Percentiles rank a stretch among this genome's conserved stretches.
phyloP scores from a whole-genome alignment of 2,329 filamentous ascomycete species.

The Epichloe festucae region DNA sequence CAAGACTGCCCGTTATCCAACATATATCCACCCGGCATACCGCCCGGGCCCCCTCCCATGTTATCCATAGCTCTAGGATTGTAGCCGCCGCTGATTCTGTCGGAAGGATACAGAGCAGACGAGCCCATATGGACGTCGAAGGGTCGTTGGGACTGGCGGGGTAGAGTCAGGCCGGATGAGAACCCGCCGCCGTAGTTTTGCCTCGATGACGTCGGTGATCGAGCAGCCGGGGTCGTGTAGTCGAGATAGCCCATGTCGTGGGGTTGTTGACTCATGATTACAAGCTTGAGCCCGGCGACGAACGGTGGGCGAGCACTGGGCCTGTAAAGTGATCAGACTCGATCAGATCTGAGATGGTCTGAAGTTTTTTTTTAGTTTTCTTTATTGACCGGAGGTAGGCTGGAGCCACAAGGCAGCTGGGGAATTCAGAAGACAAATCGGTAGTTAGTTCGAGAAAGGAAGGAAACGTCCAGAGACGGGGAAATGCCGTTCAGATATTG shows the following conservation, averaged over 20 bases:
- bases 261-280: slow-evolving; percentile 33
- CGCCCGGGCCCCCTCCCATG: slow-evolving; percentile 22
- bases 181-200: slow-evolving; percentile 45
- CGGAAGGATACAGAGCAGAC: slow-evolving; percentile 56
- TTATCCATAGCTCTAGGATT: slow-evolving; percentile 46
- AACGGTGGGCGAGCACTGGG: slow-evolving; percentile 12
- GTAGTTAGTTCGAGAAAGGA: not conserved
- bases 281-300: slow-evolving; percentile 9
- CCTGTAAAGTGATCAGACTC: slow-evolving; percentile 8
- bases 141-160: slow-evolving; percentile 52
- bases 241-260: slow-evolving; percentile 60
- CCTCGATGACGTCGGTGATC: slow-evolving; percentile 54
- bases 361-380: not conserved
- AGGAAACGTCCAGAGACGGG: not conserved
- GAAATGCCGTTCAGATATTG: not conserved
- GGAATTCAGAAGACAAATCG: not conserved
- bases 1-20: slow-evolving; percentile 65
- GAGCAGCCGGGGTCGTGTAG: slow-evolving; percentile 45
- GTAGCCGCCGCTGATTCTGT: slow-evolving; percentile 49
- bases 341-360: not conserved
- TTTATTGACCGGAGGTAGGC: not conserved
- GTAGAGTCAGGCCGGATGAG: slow-evolving; percentile 31
- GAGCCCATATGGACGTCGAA: slow-evolving; percentile 57
- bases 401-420: not conserved
- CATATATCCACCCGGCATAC: slow-evolving; percentile 35